Evolutionary conservation across 2,329 filamentous ascomycete species (phyloP), one percentile per base, ranked within the genome.

Genomic region (Metarhizium humberi): DNA sequence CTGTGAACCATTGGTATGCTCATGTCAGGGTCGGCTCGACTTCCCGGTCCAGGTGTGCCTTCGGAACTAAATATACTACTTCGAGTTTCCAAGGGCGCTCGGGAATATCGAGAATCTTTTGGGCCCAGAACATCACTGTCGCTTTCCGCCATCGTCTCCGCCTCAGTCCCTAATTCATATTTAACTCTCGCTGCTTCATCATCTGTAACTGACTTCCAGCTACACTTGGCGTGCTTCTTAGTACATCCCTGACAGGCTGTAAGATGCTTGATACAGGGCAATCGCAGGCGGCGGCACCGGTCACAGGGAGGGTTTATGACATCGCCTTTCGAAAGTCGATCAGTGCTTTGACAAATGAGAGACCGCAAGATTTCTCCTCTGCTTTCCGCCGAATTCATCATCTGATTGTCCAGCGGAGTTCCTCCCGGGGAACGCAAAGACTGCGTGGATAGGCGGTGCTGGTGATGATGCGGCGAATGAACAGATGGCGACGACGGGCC

Each of bases 211-310:
- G 87, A 84, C 61, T 85, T 88, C 90, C 90, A 95, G 14, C 84
- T 85, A 68, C 90, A 95, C 64, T 91, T 92, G 20, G 89, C 89
- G 67, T 95, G 90, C 67, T 95, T 95, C 68, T 89, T 92, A 0
- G 90, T 95, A 69, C 90, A 95, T 25, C 89, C 90, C 69, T 87
- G 83, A 65, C 91, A 95, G 8, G 90, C 89, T 0, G 90, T 95
- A 43, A 94, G 75, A 59, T 95, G 88, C 71, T 95, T 95, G 50
- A 92, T 75, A 59, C 90, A 95, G 56, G 90, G 83, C 73, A 91
- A 88, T 60, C 88, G 85, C 16, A 95, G 75, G 34, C 90, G 79
- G 48, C 90, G 80, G 67, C 90, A 95, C 42, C 90, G 79, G 67
- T 95, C 91, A 66, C 90, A 95, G 0, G 90, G 88, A 10, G 90